Base-by-base conservation (phyloP, 306 rosid species). In the Fragaria iinumae region DNA sequence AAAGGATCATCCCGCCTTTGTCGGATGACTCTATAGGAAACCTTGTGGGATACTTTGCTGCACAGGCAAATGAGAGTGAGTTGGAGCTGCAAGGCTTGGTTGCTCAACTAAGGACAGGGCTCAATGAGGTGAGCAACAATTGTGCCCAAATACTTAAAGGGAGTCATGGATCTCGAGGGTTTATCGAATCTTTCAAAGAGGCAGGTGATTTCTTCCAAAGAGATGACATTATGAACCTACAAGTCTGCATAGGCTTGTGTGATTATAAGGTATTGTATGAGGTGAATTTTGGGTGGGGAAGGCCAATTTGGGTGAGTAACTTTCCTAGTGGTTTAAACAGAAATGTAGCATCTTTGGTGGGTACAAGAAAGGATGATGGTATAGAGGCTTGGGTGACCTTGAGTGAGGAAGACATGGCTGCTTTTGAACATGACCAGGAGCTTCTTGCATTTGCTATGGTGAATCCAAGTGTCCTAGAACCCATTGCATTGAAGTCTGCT, bases 311-410 rank as follows among this genome's bases (percentile, higher is more conserved):
- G 75, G 53, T 77, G 32, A 68, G 29, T 20, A 53, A 52, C 21
- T 32, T 67, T 11, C 80, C 59, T 20, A 2, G 13, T 56, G 65
- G 45, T 43, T 45, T 29, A 38, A 18, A 18, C 36, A 67, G 13
- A 11, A 68, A 68, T 34, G 45, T 68, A 1, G 44, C 72, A n/a
- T 50, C 55, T 11, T 41, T 76, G 80, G 3, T 23, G 53, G 38
- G 72, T 38, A 16, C 74, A 53, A 67, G 74, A 67, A 55, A 36
- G 29, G 67, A 45, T 16, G 74, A 14, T 52, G 80, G 80, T 3
- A 57, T 67, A 21, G 74, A 76, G 67, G 80, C 74, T 76, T 76
- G 80, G 80, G 80, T 76, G 67, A 66, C 55, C 18, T 55, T 76
- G 80, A 76, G 74, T 66, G 49, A 67, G 39, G 56, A 27, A 67